Percentiles rank a stretch among this genome's conserved stretches.
Conservation (phyloP, 1,139 yeast species). For the Candida gigantensis region DNA sequence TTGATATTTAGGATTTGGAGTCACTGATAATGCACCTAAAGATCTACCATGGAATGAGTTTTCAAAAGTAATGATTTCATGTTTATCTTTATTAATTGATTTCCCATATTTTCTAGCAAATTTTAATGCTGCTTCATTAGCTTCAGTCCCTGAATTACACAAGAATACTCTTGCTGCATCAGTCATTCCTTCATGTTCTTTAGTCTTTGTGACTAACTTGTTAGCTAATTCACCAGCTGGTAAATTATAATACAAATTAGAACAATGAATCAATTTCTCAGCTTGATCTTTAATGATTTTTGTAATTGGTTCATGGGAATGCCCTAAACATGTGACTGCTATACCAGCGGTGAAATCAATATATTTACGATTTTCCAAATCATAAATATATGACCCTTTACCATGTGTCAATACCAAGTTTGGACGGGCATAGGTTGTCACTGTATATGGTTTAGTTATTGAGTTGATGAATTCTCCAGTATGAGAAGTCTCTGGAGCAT, state of each 20-base stretch:
- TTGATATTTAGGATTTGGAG: conserved; percentile 91
- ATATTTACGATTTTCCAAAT: conserved; percentile 73
- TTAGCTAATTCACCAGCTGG: conserved; percentile 82
- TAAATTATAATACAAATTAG: conserved; percentile 81
- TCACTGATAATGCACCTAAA: conserved; percentile 88
- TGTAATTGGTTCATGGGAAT: conserved; percentile 72
- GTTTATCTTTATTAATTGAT: conserved; percentile 54
- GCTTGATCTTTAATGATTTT: conserved; percentile 74
- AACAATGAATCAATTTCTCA: conserved; percentile 71
- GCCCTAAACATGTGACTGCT: conserved; percentile 95
- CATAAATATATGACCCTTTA: conserved; percentile 73
- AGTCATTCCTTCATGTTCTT: conserved; percentile 71
- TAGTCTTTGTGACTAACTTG: conserved; percentile 69
- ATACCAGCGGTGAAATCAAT: conserved; percentile 94
- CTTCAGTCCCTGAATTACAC: conserved; percentile 94
- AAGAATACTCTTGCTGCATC: conserved; percentile 83
- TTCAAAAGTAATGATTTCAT: conserved; percentile 79
- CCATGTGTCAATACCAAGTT: conserved; percentile 68
- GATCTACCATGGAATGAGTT: conserved; percentile 95
- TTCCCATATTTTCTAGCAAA: conserved; percentile 90
- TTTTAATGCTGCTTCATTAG: conserved; percentile 95
- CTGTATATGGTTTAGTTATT: conserved; percentile 58
- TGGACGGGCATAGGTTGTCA: conserved; percentile 85
- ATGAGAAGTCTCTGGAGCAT: conserved; percentile 22
- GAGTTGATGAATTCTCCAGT: conserved; percentile 37